Evolutionary conservation across 2,329 filamentous ascomycete genomes (phyloP).

Genomic region (Verticillium longisporum): DNA sequence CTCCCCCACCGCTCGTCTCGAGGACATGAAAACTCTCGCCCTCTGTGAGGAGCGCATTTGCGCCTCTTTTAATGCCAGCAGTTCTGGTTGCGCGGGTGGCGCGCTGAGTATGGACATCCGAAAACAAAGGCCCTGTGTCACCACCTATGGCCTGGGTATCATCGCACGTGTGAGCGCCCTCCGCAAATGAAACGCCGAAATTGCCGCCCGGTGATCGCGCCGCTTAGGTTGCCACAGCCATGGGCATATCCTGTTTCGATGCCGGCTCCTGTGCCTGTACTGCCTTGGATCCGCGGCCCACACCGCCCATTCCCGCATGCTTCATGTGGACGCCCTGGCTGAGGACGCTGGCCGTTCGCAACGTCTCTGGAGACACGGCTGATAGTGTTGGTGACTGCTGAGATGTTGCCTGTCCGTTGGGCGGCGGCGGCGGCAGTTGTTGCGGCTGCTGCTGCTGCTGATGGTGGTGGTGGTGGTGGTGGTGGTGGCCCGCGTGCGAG

Average conservation of each 20-base stretch:
- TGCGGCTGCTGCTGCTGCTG: too few relatives aligned
- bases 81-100: background rate
- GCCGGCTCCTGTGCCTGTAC: slow-evolving; percentile 7
- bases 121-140: background rate
- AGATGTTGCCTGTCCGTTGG: slow-evolving; percentile 5
- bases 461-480: background rate
- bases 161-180: background rate
- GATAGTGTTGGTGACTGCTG: slow-evolving; percentile 3
- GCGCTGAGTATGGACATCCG: background rate
- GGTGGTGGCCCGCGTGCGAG: background rate
- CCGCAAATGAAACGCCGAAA: background rate
- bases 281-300: slow-evolving; percentile 9
- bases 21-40: background rate
- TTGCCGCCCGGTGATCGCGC: slow-evolving; percentile 4
- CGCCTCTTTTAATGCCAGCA: background rate
- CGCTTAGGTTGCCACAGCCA: slow-evolving; percentile 10
- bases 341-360: slow-evolving; percentile 9
- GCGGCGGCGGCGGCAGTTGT: background rate
- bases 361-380: slow-evolving; percentile 5
- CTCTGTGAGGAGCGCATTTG: background rate
- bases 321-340: slow-evolving; percentile 10
- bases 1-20: background rate
- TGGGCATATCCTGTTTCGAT: slow-evolving; percentile 9
- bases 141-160: background rate
- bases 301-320: slow-evolving; percentile 1